Percentiles rank a stretch among this genome's conserved stretches.
Evolutionary conservation across 202 grass and related monocot species (phyloP).

Genomic region (Alloteropsis angusta): DNA sequence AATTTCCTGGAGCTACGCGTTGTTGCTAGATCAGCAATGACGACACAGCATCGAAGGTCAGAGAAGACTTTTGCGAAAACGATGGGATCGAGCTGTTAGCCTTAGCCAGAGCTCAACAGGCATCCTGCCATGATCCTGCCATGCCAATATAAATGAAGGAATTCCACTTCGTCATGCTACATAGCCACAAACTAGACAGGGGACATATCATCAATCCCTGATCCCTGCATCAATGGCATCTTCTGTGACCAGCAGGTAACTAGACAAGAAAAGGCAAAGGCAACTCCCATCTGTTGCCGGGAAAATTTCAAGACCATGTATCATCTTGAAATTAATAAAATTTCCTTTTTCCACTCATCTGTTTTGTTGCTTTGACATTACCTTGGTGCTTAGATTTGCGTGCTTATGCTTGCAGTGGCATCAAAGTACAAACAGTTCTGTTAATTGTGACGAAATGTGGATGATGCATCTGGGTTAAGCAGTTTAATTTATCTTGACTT

Average conservation of each 20-base stretch:
- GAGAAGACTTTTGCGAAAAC: not conserved
- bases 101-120: not conserved
- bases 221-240: slow-evolving; percentile 1
- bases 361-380: not conserved
- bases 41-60: slow-evolving; percentile 1
- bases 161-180: not conserved
- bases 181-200: too few species aligned
- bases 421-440: not conserved
- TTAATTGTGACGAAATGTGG: too few species aligned
- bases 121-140: not conserved
- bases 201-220: too few species aligned
- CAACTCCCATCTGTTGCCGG: not conserved
- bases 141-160: not conserved
- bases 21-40: slow-evolving; percentile 1
- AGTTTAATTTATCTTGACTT: not conserved
- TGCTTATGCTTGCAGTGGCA: not conserved
- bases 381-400: not conserved
- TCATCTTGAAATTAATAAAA: too few species aligned
- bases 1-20: not conserved
- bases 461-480: not conserved
- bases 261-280: not conserved
- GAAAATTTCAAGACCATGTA: too few species aligned
- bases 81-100: not conserved
- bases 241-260: not conserved
- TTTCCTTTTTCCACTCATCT: too few species aligned